Evolutionary conservation across 768 basidiomycete genomes (phyloP), one percentile per base, ranked within the genome.

Genomic region (Psilocybe cyanescens): DNA sequence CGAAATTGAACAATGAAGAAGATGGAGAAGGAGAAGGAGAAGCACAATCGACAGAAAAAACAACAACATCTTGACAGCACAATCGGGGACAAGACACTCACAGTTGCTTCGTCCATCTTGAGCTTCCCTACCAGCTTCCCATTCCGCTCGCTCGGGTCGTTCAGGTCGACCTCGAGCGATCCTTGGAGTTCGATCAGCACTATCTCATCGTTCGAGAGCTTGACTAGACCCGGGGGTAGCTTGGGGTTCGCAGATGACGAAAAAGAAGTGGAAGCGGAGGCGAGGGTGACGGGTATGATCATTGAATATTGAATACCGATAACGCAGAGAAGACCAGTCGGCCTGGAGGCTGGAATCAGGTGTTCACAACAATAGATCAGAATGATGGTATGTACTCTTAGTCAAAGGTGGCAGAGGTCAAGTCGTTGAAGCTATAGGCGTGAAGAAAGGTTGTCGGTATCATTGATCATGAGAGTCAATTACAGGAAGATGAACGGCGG

Each of bases 101-200:
- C 89, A 67, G 79, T 80, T 29, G 70, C 73, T 6, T 84, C 83
- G 54, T 90, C 89, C 6, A 94, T 77, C 47, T 78, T 83, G 9
- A 97, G 74, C 63, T 79, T 87, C n/a, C 95, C 95, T 3, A 97
- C 86, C n/a, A 91, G 70, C 63, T 88, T 85, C 4, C 89, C 90
- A 29, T 87, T 81, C 39, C 82, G 84, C 65, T 88, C 83, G 8
- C 81, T 73, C 48, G 75, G 75, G 35, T 80, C 72, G 8, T 70
- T 72, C 47, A 75, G 84, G 58, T 92, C 90, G 33, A 90, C 87
- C 48, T 90, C 87, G 39, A 97, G 81, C 53, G 81, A 79, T 54
- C 95, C 95, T 73, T 98, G 96, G 4, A 97, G 79, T 68, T 98
- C 95, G 56, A 98, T 83, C 4, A 98, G 78, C 45, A 94, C 86